Evolutionary conservation across 2,329 filamentous ascomycete genomes (phyloP).

Genomic region (Penicillium sp.): DNA sequence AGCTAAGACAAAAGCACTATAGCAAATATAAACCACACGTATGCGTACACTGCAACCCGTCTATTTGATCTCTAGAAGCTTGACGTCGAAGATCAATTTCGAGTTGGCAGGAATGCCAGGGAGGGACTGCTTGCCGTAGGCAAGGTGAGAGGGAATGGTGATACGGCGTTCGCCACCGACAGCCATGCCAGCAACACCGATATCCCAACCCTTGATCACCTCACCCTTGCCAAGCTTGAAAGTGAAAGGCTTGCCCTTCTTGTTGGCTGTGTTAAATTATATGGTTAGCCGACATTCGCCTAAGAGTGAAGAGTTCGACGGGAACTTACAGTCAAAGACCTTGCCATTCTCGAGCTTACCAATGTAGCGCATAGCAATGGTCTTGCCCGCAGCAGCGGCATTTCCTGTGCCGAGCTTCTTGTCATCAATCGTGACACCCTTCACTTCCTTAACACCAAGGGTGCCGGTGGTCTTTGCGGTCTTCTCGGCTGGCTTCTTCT

Average conservation of each 20-base stretch:
- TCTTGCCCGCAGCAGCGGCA: conserved; percentile 86
- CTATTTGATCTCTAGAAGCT: conserved; percentile 83
- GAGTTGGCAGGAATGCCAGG: conserved; percentile 92
- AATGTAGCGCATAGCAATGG: conserved; percentile 94
- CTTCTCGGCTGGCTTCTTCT: conserved; percentile 43
- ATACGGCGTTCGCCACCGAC: conserved; percentile 92
- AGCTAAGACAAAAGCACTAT: conserved; percentile 12
- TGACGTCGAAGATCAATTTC: conserved; percentile 88
- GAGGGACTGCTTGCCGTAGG: conserved; percentile 82
- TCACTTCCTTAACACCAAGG: conserved; percentile 75
- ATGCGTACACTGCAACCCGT: conserved; percentile 22
- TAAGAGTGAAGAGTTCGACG: not conserved
- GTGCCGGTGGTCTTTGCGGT: conserved; percentile 59
- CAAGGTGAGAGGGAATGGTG: conserved; percentile 83
- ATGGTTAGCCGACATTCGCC: conserved; percentile 10
- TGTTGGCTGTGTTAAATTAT: conserved; percentile 71
- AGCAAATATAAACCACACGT: not conserved
- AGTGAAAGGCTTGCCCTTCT: conserved; percentile 96
- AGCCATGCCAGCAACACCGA: conserved; percentile 89
- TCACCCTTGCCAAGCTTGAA: conserved; percentile 95
- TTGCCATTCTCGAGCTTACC: conserved; percentile 95
- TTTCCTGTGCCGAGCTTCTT: conserved; percentile 88
- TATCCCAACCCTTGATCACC: conserved; percentile 99
- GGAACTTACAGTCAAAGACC: conserved; percentile 82
- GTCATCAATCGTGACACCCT: conserved; percentile 93